Evolutionary conservation across 192 early-diverging fungal species (phyloP).

Genomic region (Fimicolochytrium jonesii): DNA sequence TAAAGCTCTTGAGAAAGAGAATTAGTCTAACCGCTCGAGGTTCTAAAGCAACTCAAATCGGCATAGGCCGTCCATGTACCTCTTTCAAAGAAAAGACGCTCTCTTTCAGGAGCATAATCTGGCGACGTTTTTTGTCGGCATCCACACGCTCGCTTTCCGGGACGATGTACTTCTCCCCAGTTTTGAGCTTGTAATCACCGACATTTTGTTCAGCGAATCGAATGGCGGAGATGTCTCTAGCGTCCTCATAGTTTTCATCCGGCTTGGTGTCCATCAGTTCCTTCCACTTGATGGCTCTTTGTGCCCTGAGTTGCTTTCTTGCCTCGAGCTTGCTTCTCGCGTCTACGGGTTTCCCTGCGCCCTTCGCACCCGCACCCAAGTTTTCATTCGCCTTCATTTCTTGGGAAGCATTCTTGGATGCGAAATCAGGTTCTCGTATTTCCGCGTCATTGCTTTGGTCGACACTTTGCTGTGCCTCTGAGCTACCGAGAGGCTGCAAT

Average conservation of each 20-base stretch:
- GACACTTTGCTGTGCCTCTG: too few relatives aligned
- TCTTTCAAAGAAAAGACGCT: constrained; percentile 54
- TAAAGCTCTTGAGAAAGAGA: constrained; percentile 36
- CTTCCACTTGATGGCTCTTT: constrained; percentile 48
- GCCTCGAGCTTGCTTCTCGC: constrained; percentile 52
- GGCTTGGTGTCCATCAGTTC: constrained; percentile 56
- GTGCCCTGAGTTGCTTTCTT: constrained; percentile 48
- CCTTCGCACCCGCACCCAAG: too few relatives aligned
- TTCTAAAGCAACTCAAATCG: neutral
- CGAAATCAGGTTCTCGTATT: too few relatives aligned
- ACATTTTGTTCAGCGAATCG: constrained; percentile 54
- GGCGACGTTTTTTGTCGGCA: constrained; percentile 59
- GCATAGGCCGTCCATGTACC: constrained; percentile 38
- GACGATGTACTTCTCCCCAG: constrained; percentile 63
- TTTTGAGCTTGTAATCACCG: constrained; percentile 66
- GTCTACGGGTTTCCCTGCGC: constrained; percentile 18
- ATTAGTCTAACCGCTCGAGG: neutral
- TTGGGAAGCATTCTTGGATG: too few relatives aligned
- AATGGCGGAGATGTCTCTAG: constrained; percentile 54
- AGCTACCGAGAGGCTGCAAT: constrained; percentile 26
- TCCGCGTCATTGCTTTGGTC: too few relatives aligned
- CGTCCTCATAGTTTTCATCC: constrained; percentile 57
- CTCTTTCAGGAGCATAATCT: constrained; percentile 52
- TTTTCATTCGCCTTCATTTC: too few relatives aligned
- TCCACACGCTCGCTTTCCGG: constrained; percentile 62